Evolutionary conservation across 306 rosid genomes (phyloP).

Genomic region (Carpinus fangiana): DNA sequence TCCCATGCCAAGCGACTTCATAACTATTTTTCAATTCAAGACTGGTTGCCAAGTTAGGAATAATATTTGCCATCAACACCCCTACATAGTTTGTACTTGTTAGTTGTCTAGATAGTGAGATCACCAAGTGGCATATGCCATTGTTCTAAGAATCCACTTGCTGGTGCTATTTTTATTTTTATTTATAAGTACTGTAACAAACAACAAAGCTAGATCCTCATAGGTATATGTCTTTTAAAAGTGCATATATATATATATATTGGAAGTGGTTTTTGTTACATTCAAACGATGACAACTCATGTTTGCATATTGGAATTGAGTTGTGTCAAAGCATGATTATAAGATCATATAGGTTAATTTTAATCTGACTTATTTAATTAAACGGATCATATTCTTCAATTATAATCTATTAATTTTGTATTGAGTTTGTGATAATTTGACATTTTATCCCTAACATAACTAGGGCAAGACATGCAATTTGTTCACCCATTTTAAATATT

Average conservation of each 20-base stretch:
- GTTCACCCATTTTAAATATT: not conserved
- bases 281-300: too few relatives aligned
- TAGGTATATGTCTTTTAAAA: not conserved
- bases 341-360: too few relatives aligned
- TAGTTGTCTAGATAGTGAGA: conserved; percentile 2
- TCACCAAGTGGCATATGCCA: conserved; percentile 14
- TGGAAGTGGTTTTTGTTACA: too few relatives aligned
- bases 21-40: not conserved
- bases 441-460: too few relatives aligned
- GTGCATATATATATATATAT: not conserved
- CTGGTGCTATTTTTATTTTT: not conserved
- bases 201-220: not conserved
- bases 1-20: conserved; percentile 1
- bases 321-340: too few relatives aligned
- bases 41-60: not conserved
- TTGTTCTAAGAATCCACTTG: not conserved
- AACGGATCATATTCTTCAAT: too few relatives aligned
- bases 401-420: too few relatives aligned
- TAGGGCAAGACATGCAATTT: too few relatives aligned
- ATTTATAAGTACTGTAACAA: not conserved
- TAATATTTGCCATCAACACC: not conserved
- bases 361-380: too few relatives aligned
- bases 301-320: too few relatives aligned
- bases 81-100: not conserved
- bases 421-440: too few relatives aligned